Conservation (phyloP, 352 stramenopile genomes). For the Globisporangium ultimum region DNA sequence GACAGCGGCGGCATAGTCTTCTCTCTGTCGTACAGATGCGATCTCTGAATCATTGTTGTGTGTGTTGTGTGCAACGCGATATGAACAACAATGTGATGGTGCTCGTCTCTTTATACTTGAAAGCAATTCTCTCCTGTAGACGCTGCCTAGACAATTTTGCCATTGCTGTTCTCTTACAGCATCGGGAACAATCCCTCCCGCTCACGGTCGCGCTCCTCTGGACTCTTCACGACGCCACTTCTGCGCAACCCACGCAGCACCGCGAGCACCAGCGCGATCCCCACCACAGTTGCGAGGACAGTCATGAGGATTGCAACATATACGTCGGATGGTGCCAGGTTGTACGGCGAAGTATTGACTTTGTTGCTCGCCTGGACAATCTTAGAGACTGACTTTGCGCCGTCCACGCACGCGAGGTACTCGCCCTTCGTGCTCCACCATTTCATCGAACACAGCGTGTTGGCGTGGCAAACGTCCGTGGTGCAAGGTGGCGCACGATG, state of each 20-base stretch:
- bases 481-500: conserved; percentile 40
- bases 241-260: conserved; percentile 32
- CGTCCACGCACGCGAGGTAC: conserved; percentile 62
- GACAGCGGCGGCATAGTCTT: neutral
- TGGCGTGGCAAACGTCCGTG: conserved; percentile 41
- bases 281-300: conserved; percentile 31
- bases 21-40: no score
- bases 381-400: conserved; percentile 14
- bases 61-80: no score
- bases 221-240: conserved; percentile 38
- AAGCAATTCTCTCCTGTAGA: no score
- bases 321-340: conserved; percentile 24
- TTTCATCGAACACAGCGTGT: conserved; percentile 67
- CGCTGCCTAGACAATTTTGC: no score
- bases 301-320: conserved; percentile 44
- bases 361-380: conserved; percentile 14
- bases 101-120: no score
- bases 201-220: conserved; percentile 23
- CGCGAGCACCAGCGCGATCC: conserved; percentile 28
- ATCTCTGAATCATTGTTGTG: no score
- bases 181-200: conserved; percentile 54
- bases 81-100: no score
- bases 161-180: conserved; percentile 22
- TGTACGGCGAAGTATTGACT: neutral
- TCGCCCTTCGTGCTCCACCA: conserved; percentile 79